These are phyloP conservation scores for Sporobolomyces roseus DNA, from an alignment of 768 basidiomycete genomes.

Conservation along the genomic window DNA sequence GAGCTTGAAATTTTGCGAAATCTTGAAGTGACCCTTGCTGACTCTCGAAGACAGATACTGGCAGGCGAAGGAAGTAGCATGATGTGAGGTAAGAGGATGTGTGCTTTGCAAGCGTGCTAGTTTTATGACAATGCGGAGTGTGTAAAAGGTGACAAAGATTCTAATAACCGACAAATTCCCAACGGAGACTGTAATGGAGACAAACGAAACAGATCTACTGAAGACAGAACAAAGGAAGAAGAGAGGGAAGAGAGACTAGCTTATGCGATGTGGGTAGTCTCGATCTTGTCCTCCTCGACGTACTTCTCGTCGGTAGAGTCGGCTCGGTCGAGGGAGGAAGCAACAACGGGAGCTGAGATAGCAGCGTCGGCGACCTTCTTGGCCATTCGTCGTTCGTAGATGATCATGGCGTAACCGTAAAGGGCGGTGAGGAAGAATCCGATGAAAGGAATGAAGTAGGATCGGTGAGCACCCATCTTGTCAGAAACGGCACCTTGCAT, in stretches of 20 bases:
- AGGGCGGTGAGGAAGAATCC: slow-evolving; percentile 6
- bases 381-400: slow-evolving; percentile 85
- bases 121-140: too few relatives aligned
- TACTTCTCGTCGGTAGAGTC: slow-evolving; percentile 13
- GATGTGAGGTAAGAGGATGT: too few relatives aligned
- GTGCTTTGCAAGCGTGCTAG: too few relatives aligned
- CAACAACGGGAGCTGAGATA: slow-evolving; percentile 47
- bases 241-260: neutral
- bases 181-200: neutral
- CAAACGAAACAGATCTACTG: neutral
- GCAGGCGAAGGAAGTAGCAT: too few relatives aligned
- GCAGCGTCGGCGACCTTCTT: slow-evolving; percentile 72
- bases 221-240: neutral
- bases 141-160: too few relatives aligned
- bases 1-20: too few relatives aligned
- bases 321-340: slow-evolving; percentile 1
- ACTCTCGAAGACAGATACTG: too few relatives aligned
- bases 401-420: slow-evolving; percentile 56
- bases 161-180: too few relatives aligned
- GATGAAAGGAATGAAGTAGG: slow-evolving; percentile 27
- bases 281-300: slow-evolving; percentile 9
- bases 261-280: slow-evolving; percentile 6
- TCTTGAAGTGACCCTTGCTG: too few relatives aligned
- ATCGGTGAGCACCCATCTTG: slow-evolving; percentile 11
- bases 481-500: slow-evolving; percentile 50